phyloP scores from a whole-genome alignment of 2,329 filamentous ascomycete genomes.

The Neurospora sp. region DNA sequence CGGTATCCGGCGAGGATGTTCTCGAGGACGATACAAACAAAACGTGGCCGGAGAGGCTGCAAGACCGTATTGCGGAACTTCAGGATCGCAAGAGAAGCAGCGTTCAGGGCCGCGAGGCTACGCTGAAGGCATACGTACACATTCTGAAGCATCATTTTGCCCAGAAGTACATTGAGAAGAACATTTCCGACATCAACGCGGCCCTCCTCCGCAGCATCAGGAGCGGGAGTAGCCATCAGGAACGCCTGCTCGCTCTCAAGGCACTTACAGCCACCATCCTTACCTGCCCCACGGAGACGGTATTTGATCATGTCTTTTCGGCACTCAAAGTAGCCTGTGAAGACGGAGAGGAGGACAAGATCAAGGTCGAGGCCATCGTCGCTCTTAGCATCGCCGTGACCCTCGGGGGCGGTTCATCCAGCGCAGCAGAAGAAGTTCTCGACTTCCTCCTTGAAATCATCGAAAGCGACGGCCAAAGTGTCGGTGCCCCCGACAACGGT shows the following conservation, averaged over 20 bases:
- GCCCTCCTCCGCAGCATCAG: slow-evolving; percentile 63
- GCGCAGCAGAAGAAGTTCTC: slow-evolving; percentile 61
- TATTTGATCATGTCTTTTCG: slow-evolving; percentile 52
- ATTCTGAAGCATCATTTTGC: slow-evolving; percentile 60
- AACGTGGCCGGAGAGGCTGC: slow-evolving; percentile 53
- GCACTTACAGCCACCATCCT: slow-evolving; percentile 62
- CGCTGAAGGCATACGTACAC: slow-evolving; percentile 50
- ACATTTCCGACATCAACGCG: slow-evolving; percentile 50
- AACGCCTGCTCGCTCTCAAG: slow-evolving; percentile 60
- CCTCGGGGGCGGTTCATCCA: slow-evolving; percentile 63
- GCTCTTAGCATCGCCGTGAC: slow-evolving; percentile 62
- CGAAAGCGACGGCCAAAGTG: slow-evolving; percentile 64
- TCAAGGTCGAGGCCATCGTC: slow-evolving; percentile 64
- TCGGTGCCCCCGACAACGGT: slow-evolving; percentile 61
- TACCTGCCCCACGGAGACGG: slow-evolving; percentile 51
- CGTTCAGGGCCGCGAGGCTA: slow-evolving; percentile 57
- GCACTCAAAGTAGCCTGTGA: slow-evolving; percentile 53
- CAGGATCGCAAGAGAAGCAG: slow-evolving; percentile 68
- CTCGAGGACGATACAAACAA: slow-evolving; percentile 44
- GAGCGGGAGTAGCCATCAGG: slow-evolving; percentile 55
- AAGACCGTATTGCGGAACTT: slow-evolving; percentile 60
- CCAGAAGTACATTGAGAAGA: slow-evolving; percentile 48
- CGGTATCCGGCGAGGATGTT: slow-evolving; percentile 57
- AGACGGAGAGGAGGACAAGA: slow-evolving; percentile 52
- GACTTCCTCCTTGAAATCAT: slow-evolving; percentile 68